A percentile compares a stretch with the other conserved stretches of the same genome.
Evolutionary conservation across 2,329 filamentous ascomycete species (phyloP).

Genomic region (Colletotrichum camelliae): DNA sequence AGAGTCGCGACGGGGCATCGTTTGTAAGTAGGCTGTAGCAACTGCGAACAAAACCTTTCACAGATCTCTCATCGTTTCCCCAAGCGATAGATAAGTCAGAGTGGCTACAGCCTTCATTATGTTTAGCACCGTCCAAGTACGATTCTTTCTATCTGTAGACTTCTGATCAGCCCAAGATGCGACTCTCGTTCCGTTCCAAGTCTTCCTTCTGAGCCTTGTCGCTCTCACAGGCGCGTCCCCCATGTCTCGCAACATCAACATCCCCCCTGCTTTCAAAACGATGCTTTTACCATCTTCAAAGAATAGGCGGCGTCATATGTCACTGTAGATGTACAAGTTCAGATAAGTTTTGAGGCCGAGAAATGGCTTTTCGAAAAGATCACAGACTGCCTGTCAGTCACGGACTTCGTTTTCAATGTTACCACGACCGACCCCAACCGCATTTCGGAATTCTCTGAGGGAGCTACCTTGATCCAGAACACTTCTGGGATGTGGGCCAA

Average conservation of each 20-base stretch:
- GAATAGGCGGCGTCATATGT: neutral
- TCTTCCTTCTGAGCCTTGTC: neutral
- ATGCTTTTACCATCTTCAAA: neutral
- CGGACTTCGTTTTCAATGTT: neutral
- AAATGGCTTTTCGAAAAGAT: neutral
- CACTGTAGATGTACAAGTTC: neutral
- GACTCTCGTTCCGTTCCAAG: rapidly evolving
- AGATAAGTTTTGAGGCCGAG: neutral
- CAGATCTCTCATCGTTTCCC: neutral
- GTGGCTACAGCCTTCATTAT: neutral
- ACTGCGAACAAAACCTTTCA: neutral
- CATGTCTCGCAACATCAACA: neutral
- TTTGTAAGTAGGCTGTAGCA: neutral
- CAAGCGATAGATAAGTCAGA: rapidly evolving
- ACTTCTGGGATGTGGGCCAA: neutral
- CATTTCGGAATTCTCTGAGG: neutral
- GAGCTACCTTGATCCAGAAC: neutral
- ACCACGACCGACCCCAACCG: neutral
- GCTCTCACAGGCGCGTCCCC: neutral
- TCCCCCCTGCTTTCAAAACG: neutral
- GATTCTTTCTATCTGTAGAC: neutral
- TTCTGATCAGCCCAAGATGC: neutral
- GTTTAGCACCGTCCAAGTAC: neutral
- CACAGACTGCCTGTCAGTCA: neutral
- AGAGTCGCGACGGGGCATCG: neutral